Percentiles rank a stretch among this genome's conserved stretches.
Evolutionary conservation across 495 filamentous ascomycete species (phyloP).

Genomic region (Podospora tetraspora): DNA sequence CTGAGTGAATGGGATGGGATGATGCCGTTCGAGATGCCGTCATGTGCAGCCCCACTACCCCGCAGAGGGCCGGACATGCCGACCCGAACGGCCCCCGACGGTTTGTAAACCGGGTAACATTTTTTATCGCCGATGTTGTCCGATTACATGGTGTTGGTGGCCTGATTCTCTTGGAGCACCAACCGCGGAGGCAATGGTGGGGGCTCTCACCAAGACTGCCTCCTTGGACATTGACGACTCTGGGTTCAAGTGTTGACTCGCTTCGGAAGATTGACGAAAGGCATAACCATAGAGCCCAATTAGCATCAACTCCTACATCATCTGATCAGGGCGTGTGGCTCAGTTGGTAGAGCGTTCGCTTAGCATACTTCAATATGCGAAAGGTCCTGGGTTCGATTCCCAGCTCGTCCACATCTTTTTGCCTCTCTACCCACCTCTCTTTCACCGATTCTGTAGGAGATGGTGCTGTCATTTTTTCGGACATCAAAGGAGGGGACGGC

Average conservation of each 20-base stretch:
- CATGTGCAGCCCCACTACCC: constrained; percentile 6
- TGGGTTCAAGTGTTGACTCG: too few relatives aligned
- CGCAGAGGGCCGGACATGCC: not conserved
- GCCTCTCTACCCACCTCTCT: not conserved
- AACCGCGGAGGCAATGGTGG: too few relatives aligned
- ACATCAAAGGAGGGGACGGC: too few relatives aligned
- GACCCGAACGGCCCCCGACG: not conserved
- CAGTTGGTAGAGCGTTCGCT: not conserved
- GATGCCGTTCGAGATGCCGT: constrained; percentile 5
- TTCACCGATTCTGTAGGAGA: too few relatives aligned
- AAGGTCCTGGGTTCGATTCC: not conserved
- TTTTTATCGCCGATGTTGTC: too few relatives aligned
- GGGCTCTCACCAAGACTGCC: too few relatives aligned
- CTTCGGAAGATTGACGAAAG: too few relatives aligned
- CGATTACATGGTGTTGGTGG: too few relatives aligned
- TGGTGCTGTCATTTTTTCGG: too few relatives aligned
- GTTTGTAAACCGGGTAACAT: too few relatives aligned
- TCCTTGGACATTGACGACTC: too few relatives aligned
- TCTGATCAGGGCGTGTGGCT: not conserved
- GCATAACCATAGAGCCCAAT: not conserved
- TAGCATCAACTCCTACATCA: not conserved
- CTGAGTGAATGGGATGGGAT: not conserved
- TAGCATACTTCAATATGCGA: not conserved
- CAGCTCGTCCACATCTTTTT: not conserved
- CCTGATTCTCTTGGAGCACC: too few relatives aligned